These are phyloP conservation scores for Pelargonium nanum DNA, from an alignment of 345 rosid genomes.

Conservation along the genomic window DNA sequence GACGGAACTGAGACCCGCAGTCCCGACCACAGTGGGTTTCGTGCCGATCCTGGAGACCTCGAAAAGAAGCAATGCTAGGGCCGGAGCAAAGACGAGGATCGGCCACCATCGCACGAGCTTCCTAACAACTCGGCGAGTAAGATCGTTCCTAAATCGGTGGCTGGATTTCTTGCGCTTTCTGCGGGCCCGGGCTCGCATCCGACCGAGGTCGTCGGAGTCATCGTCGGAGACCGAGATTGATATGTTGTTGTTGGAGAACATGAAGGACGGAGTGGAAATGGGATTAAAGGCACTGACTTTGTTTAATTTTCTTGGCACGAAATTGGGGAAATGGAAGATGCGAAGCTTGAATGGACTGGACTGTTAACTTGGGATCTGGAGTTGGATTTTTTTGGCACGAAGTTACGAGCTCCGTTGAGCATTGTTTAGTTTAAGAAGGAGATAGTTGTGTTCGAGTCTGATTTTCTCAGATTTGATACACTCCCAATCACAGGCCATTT, in stretches of 20 bases:
- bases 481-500: no score
- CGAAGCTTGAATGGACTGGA: not conserved
- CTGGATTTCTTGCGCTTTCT: constrained; percentile 59
- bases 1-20: not conserved
- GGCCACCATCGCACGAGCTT: constrained; percentile 55
- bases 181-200: constrained; percentile 55
- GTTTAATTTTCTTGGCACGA: no score
- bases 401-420: no score
- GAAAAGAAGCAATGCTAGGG: constrained; percentile 42
- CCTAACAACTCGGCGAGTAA: constrained; percentile 35
- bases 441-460: no score
- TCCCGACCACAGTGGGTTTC: constrained; percentile 10
- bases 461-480: no score
- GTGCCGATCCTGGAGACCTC: constrained; percentile 56
- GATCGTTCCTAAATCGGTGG: constrained; percentile 30
- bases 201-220: constrained; percentile 48
- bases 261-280: constrained; percentile 11
- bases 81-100: constrained; percentile 39
- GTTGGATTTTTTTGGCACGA: no score
- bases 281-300: not conserved
- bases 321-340: not conserved
- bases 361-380: no score
- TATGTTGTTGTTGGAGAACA: constrained; percentile 34
- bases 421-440: no score
- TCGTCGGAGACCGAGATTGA: constrained; percentile 69